Evolutionary conservation across 2,329 filamentous ascomycete genomes (phyloP).

Genomic region (Stachybotrys echinatus): DNA sequence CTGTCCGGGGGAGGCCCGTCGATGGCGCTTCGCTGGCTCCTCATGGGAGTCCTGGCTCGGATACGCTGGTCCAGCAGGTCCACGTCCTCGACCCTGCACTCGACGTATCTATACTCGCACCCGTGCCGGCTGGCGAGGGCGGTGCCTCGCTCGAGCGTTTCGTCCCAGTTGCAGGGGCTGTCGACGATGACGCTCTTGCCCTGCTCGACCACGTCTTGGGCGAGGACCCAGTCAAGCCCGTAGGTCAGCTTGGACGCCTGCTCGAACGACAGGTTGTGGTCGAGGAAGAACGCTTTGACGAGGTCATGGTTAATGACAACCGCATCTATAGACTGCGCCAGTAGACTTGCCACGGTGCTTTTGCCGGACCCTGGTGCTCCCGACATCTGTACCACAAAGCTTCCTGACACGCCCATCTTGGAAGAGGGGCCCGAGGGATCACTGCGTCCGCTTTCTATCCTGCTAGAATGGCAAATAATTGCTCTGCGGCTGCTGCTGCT

Average conservation of each 20-base stretch:
- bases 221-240: constrained; percentile 27
- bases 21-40: constrained; percentile 23
- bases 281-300: constrained; percentile 25
- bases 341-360: constrained; percentile 24
- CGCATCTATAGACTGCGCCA: constrained; percentile 18
- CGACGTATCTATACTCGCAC: constrained; percentile 21
- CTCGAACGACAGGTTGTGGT: constrained; percentile 19
- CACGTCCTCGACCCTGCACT: constrained; percentile 22
- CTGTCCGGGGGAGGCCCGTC: constrained; percentile 16
- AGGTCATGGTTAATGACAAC: constrained; percentile 31
- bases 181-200: constrained; percentile 28
- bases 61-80: constrained; percentile 22
- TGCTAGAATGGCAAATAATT: too few relatives aligned
- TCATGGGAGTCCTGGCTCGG: constrained; percentile 14
- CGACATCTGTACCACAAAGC: constrained; percentile 32
- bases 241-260: constrained; percentile 24
- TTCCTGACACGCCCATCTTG: too few relatives aligned
- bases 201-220: constrained; percentile 26
- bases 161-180: constrained; percentile 28
- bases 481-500: too few relatives aligned
- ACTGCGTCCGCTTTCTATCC: too few relatives aligned
- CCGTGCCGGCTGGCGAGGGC: constrained; percentile 16
- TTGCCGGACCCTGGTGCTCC: constrained; percentile 33
- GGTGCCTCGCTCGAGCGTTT: constrained; percentile 21
- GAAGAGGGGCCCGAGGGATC: too few relatives aligned